phyloP scores from a whole-genome alignment of 148 eudicot species.

The Fagopyrum esculentum region DNA sequence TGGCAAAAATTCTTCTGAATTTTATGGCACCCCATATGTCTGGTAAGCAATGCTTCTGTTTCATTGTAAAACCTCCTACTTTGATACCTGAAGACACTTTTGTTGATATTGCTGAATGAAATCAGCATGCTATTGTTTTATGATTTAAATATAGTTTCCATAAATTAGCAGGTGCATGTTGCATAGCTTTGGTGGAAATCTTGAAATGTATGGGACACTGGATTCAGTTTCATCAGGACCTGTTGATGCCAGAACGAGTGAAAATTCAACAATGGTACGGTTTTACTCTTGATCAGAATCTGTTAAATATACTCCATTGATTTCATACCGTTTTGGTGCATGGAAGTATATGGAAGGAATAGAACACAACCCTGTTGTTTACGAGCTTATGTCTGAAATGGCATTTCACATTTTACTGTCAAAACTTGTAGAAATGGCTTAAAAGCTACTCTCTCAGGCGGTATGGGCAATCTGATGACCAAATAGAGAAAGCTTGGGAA shows the following conservation, averaged over 20 bases:
- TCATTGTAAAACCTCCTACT: background rate
- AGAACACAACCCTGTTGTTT: constrained; percentile 97
- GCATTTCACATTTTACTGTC: constrained; percentile 47
- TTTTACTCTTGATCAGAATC: background rate
- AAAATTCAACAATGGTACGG: constrained; percentile 87
- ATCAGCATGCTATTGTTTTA: background rate
- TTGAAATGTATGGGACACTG: constrained; percentile 95
- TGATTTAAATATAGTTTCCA: background rate
- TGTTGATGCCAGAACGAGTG: constrained; percentile 68
- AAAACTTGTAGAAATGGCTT: constrained; percentile 69
- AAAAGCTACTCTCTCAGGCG: constrained; percentile 73
- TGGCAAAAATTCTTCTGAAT: constrained; percentile 88
- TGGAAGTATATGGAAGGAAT: constrained; percentile 99
- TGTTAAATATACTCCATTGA: background rate
- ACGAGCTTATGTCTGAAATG: constrained; percentile 99
- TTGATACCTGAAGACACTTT: background rate
- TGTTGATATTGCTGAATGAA: background rate
- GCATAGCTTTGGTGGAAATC: constrained; percentile 97
- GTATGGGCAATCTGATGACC: constrained; percentile 63
- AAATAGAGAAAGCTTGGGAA: constrained; percentile 85
- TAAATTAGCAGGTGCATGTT: constrained; percentile 80
- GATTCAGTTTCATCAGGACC: constrained; percentile 92
- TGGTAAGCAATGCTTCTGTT: constrained; percentile 42
- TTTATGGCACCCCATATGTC: constrained; percentile 88
- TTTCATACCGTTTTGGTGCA: background rate